phyloP scores from a whole-genome alignment of 2,329 filamentous ascomycete genomes.

The Pseudocercospora crystallina region DNA sequence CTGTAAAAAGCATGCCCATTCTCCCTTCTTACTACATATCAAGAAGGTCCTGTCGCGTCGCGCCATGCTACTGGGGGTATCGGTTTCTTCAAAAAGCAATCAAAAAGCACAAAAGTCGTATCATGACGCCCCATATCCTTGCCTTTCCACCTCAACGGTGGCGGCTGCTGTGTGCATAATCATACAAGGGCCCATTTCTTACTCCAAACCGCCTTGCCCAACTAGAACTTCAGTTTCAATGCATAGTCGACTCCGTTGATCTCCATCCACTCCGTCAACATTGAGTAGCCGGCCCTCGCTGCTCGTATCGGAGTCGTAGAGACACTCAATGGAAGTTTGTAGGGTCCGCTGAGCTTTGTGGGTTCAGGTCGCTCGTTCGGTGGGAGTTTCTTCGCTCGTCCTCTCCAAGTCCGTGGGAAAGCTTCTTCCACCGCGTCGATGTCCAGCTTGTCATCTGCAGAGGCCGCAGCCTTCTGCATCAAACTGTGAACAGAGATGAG shows the following conservation, averaged over 20 bases:
- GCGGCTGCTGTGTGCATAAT: too few relatives aligned
- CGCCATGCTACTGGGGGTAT: too few relatives aligned
- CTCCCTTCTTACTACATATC: too few relatives aligned
- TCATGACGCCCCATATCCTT: too few relatives aligned
- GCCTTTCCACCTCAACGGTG: too few relatives aligned
- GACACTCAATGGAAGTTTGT: slow-evolving; percentile 41
- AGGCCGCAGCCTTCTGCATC: slow-evolving; percentile 20
- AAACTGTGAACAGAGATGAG: slow-evolving; percentile 19
- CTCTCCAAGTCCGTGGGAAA: slow-evolving; percentile 42
- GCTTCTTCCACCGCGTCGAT: slow-evolving; percentile 37
- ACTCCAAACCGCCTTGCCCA: too few relatives aligned
- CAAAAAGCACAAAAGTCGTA: too few relatives aligned
- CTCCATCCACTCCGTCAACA: slow-evolving; percentile 45
- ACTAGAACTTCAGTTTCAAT: slow-evolving; percentile 27
- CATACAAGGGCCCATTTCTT: too few relatives aligned
- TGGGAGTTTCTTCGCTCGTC: slow-evolving; percentile 27
- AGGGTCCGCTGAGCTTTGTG: slow-evolving; percentile 36
- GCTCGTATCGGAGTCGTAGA: slow-evolving; percentile 46
- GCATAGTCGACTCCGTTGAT: slow-evolving; percentile 25
- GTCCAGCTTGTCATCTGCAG: slow-evolving; percentile 29
- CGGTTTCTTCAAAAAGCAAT: too few relatives aligned
- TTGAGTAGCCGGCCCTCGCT: slow-evolving; percentile 43
- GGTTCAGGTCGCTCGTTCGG: slow-evolving; percentile 35
- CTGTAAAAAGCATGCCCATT: too few relatives aligned
- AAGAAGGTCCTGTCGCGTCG: too few relatives aligned